Evolutionary conservation across 2,329 filamentous ascomycete genomes (phyloP).

Genomic region (Verticillium zaregamsianum): DNA sequence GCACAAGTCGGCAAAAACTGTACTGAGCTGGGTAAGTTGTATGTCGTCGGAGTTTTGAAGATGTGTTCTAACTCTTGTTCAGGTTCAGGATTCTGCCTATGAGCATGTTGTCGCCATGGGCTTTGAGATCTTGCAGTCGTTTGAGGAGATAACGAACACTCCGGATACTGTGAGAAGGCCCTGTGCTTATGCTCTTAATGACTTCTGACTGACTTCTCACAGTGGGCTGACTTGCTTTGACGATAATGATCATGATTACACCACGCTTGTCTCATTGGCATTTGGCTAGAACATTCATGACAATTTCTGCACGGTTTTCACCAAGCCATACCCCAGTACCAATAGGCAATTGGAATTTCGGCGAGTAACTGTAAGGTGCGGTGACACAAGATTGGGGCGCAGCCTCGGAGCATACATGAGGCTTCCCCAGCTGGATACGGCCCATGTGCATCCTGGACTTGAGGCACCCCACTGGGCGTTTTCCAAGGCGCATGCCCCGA

Average conservation of each 20-base stretch:
- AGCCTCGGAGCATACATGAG: background rate
- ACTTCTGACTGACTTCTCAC: background rate
- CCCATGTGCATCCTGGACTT: too few species aligned
- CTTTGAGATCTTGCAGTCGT: constrained; percentile 72
- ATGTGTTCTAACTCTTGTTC: constrained; percentile 13
- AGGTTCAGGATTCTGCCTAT: constrained; percentile 67
- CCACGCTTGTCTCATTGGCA: too few species aligned
- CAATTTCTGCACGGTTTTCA: background rate
- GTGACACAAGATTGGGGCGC: background rate
- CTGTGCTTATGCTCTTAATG: background rate
- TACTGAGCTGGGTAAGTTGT: constrained; percentile 73
- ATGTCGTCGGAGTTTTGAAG: background rate
- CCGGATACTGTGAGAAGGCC: constrained; percentile 44
- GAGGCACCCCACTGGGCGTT: too few species aligned
- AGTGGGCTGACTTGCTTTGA: constrained; percentile 12
- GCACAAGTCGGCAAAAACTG: constrained; percentile 66
- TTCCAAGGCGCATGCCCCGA: too few species aligned
- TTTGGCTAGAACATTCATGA: too few species aligned
- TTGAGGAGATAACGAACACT: constrained; percentile 73
- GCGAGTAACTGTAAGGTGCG: background rate
- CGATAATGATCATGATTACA: background rate
- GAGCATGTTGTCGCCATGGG: constrained; percentile 76
- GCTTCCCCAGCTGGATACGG: background rate
- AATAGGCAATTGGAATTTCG: too few species aligned
- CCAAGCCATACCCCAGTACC: too few species aligned